These are phyloP conservation scores for Rhizophagus clarus DNA, from an alignment of 192 early-diverging fungal species.

Conservation along the genomic window DNA sequence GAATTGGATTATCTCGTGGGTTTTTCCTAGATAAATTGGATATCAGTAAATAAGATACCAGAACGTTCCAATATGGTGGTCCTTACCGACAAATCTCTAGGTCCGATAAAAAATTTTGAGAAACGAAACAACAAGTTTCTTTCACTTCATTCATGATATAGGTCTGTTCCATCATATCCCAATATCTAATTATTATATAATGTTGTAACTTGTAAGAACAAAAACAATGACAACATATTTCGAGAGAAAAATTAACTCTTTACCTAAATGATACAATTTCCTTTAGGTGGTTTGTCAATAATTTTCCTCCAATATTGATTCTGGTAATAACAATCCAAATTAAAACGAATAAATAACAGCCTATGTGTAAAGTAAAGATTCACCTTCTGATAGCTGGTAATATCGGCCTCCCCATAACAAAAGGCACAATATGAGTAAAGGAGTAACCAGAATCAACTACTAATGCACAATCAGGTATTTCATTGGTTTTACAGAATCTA, in stretches of 20 bases:
- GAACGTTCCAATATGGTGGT: not conserved
- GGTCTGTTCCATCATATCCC: slow-evolving; percentile 95
- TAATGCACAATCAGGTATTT: slow-evolving; percentile 61
- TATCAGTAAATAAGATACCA: not conserved
- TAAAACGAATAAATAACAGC: not conserved
- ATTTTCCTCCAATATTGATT: slow-evolving; percentile 84
- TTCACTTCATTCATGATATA: slow-evolving; percentile 84
- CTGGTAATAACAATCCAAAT: slow-evolving; percentile 34
- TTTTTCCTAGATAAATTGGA: slow-evolving; percentile 41
- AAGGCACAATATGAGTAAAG: slow-evolving; percentile 78
- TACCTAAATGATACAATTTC: slow-evolving; percentile 89
- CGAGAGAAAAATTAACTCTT: too few relatives aligned
- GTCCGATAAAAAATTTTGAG: slow-evolving; percentile 65
- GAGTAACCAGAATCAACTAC: slow-evolving; percentile 84
- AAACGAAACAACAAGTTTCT: slow-evolving; percentile 81
- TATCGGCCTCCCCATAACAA: slow-evolving; percentile 56
- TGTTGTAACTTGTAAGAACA: not conserved
- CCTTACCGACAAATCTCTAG: slow-evolving; percentile 63
- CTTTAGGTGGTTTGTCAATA: slow-evolving; percentile 87
- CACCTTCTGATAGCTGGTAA: slow-evolving; percentile 58
- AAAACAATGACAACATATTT: not conserved
- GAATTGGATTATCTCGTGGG: slow-evolving; percentile 49
- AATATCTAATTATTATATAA: slow-evolving; percentile 52
- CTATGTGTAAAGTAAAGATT: not conserved
- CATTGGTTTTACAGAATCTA: slow-evolving; percentile 32